Evolutionary conservation across 2,329 filamentous ascomycete species (phyloP).

Genomic region (Aschersonia sp.): DNA sequence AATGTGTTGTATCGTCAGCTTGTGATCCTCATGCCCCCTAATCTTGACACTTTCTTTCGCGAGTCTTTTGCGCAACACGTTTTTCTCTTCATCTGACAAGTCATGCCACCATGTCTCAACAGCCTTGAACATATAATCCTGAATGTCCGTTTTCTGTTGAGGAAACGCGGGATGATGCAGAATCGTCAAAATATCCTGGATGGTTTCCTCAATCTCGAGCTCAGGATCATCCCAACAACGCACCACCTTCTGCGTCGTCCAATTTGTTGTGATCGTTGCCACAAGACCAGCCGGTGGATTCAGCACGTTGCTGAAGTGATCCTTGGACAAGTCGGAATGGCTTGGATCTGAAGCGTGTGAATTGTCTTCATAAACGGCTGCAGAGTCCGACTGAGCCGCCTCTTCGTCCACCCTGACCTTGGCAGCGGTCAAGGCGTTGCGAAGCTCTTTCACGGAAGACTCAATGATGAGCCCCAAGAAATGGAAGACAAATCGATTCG

Average conservation of each 20-base stretch:
- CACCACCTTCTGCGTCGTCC: constrained; percentile 13
- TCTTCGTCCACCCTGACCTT: constrained; percentile 15
- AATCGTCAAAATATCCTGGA: constrained; percentile 58
- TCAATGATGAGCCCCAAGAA: constrained; percentile 77
- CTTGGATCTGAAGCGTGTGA: constrained; percentile 58
- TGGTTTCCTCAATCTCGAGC: constrained; percentile 54
- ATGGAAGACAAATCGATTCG: constrained; percentile 80
- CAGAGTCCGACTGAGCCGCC: constrained; percentile 36
- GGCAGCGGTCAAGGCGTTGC: constrained; percentile 48
- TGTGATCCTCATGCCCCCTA: constrained; percentile 14
- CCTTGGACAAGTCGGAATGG: constrained; percentile 65
- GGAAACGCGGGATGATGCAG: constrained; percentile 80
- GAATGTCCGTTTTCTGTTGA: constrained; percentile 57
- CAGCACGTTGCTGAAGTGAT: constrained; percentile 62
- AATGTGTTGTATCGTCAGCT: constrained; percentile 11
- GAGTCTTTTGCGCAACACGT: constrained; percentile 9
- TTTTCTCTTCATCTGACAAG: constrained; percentile 9
- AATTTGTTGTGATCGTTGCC: constrained; percentile 14
- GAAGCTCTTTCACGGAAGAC: constrained; percentile 72
- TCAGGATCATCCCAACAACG: constrained; percentile 57
- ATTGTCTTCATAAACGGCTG: constrained; percentile 54
- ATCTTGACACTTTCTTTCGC: constrained; percentile 12
- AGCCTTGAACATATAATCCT: constrained; percentile 68
- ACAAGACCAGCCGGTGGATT: constrained; percentile 14
- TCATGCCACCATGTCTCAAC: constrained; percentile 64